Base-by-base conservation (phyloP, 768 basidiomycete species). In the Fomitopsis serialis region DNA sequence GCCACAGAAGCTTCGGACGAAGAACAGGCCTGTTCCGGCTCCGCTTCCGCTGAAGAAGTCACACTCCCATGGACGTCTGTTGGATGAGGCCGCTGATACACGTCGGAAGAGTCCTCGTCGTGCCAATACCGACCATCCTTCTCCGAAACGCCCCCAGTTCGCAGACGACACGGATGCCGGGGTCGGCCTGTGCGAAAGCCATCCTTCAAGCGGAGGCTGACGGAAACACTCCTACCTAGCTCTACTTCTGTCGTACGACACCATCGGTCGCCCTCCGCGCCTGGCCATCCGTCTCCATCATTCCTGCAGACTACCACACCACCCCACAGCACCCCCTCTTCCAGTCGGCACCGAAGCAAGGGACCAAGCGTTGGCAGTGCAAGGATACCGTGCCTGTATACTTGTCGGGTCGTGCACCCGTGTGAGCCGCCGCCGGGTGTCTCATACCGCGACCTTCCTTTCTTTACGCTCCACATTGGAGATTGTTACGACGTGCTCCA, bases 401-500 rank as follows among this genome's bases (percentile, higher is more conserved):
- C 77, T 4, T 90, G 87, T 57, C 75, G 75, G 23, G 87, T 84
- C 10, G 74, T 89, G 23, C 86, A 88, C 57, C 75, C 80, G 10
- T 89, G 86, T 67, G 70, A 75, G 13, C 87, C 87, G 3, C 87
- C 86, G 0, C 61, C 68, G 0, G 75, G 78, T 9, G 82, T 85
- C 10, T 74, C 80, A 21, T 92, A 91, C 61, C 84, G 82, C 58
- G 80, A 78, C 44, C 80, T 85, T 63, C 88, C 88, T 13, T 92
- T 92, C 75, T 89, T 91, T 66, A 79, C 73, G 12, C 74, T 92
- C n/a, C 66, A 68, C 29, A 75, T 79, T 29, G 83, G 79, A 3
- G 82, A 87, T 34, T 62, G 82, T 34, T 84, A 82, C 46, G 80
- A 84, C 36, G 81, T 92, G 7, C 67, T 92, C 48, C 78, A 83